Evolutionary conservation across 1,284 basidiomycete species (phyloP), one percentile per base, ranked within the genome.

Genomic region (Rhodotorula glutinis): DNA sequence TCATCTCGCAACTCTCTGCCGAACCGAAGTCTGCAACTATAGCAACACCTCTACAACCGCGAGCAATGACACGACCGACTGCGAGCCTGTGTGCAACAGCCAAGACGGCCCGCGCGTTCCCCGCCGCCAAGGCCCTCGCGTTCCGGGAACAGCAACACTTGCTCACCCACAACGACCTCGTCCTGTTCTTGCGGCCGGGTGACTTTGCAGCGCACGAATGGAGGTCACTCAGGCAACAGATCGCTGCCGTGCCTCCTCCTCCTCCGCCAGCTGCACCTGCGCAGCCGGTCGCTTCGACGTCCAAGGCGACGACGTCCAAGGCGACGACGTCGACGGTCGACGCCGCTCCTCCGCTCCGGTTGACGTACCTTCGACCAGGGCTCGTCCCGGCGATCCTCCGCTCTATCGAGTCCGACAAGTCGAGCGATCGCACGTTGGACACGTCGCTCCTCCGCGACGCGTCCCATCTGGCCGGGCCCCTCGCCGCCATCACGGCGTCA

Each of bases 171-270:
- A 78, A 78, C 49, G 68, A 77, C 19, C 70, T 81, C 46, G 76
- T 81, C 61, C 73, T 82, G 17, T 73, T 82, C 53, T 80, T 82
- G 73, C 75, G 78, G 33, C 80, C 79, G 53, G 76, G 74, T 59
- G 80, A 80, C 71, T 75, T 82, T 47, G 67, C 75, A 7, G 77
- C 77, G 1, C 67, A 73, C 27, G 79, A 81, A 67, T 76, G 77
- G 61, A 62, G 67, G 5, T 56, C 64, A 2, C 67, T 82, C 8
- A 73, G 80, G 16, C 60, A 72, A 2, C 78, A 78, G 4, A 75
- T 81, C 43, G 60, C 71, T 21, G 49, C 67, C 9, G 71, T 80
- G 38, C 75, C 77, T 2, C 47, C 73, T 1, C 75, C 78, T 4
- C 44, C 65, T n/a, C 27, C 44, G 4, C 5, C 30, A 13, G 30